Evolutionary conservation across 2,329 filamentous ascomycete species (phyloP).

Genomic region (Pseudopyricularia javanii): DNA sequence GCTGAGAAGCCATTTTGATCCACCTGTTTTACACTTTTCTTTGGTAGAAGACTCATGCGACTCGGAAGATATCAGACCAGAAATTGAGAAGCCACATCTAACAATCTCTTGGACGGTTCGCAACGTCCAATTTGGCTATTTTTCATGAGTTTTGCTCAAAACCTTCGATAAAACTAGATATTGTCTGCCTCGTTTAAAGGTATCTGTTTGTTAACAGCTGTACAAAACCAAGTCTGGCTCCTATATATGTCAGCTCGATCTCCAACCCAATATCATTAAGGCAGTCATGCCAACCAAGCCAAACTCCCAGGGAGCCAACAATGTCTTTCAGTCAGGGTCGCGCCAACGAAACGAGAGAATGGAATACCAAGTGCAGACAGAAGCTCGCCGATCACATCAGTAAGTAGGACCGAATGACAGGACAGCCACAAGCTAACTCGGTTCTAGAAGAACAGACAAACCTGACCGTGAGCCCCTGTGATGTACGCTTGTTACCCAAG

Average conservation of each 20-base stretch:
- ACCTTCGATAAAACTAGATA: not conserved
- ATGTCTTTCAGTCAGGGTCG: not conserved
- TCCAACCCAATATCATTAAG: not conserved
- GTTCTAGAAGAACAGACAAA: not conserved
- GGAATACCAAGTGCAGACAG: not conserved
- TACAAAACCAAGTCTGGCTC: not conserved
- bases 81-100: not conserved
- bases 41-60: not conserved
- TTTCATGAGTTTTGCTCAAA: not conserved
- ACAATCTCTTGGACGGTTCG: not conserved
- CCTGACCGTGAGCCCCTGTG: not conserved
- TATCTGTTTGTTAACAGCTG: not conserved
- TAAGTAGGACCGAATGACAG: not conserved
- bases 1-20: not conserved
- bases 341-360: not conserved
- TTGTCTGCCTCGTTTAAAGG: not conserved
- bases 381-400: not conserved
- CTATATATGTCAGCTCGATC: not conserved
- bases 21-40: not conserved
- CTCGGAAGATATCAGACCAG: not conserved
- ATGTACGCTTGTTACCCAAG: not conserved
- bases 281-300: not conserved
- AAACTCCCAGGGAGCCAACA: not conserved
- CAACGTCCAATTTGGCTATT: not conserved
- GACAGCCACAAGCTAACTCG: not conserved